A percentile compares a stretch with the other conserved stretches of the same genome.
These are phyloP conservation scores for Aspergillus bombycis DNA, from an alignment of 2,329 filamentous ascomycete species.

Conservation along the genomic window DNA sequence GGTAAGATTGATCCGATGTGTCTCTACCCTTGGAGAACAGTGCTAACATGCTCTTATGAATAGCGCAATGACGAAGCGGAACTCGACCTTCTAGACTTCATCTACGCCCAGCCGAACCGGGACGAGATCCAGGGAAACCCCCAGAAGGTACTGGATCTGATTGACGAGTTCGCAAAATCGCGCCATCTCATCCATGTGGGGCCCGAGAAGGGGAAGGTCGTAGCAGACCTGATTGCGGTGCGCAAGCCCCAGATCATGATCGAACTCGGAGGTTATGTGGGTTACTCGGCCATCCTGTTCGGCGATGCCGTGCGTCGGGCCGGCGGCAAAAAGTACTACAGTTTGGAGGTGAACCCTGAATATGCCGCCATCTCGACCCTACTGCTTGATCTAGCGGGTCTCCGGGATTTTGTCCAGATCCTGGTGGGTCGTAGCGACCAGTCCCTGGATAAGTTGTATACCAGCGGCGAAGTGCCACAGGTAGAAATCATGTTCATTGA, in stretches of 20 bases:
- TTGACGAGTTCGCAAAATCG: slow-evolving; percentile 69
- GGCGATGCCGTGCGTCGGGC: slow-evolving; percentile 65
- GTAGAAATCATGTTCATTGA: slow-evolving; percentile 79
- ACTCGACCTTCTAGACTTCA: slow-evolving; percentile 70
- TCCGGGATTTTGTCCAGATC: slow-evolving; percentile 71
- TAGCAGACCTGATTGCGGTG: slow-evolving; percentile 68
- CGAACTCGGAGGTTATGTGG: slow-evolving; percentile 79
- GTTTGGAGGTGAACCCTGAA: slow-evolving; percentile 72
- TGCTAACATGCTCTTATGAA: neutral
- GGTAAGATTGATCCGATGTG: neutral
- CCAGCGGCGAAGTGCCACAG: slow-evolving; percentile 55
- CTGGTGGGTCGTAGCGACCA: slow-evolving; percentile 69
- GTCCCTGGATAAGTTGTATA: slow-evolving; percentile 64
- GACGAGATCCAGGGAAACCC: slow-evolving; percentile 68
- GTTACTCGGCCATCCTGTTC: slow-evolving; percentile 80
- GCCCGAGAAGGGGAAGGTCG: slow-evolving; percentile 71
- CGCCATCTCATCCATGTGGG: slow-evolving; percentile 83
- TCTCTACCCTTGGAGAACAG: neutral
- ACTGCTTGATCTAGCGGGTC: slow-evolving; percentile 73
- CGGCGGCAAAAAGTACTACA: slow-evolving; percentile 69
- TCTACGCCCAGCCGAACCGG: slow-evolving; percentile 65
- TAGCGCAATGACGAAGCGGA: slow-evolving; percentile 69
- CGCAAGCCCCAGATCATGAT: slow-evolving; percentile 71
- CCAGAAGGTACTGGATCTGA: slow-evolving; percentile 64
- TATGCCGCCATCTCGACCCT: slow-evolving; percentile 71